A percentile compares a stretch with the other conserved stretches of the same genome.
Conservation (phyloP, 129 eudicot genomes). For the Mikania micrantha region DNA sequence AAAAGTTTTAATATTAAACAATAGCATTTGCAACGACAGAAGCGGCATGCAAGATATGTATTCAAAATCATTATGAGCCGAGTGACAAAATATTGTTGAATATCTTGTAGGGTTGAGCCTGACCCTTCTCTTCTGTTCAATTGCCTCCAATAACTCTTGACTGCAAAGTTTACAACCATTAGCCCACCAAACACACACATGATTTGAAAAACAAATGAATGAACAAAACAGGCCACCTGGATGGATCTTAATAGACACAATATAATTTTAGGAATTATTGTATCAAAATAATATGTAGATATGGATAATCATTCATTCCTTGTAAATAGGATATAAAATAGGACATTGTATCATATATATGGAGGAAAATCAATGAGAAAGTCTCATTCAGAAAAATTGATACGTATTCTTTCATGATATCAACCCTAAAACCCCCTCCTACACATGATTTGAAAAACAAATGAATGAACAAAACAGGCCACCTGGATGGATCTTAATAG, state of each 20-base stretch:
- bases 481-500: constrained; percentile 75
- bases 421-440: too few relatives aligned
- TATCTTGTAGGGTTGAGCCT: constrained; percentile 50
- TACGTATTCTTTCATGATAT: too few relatives aligned
- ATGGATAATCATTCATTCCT: too few relatives aligned
- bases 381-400: too few relatives aligned
- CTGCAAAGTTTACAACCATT: constrained; percentile 24
- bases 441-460: neutral
- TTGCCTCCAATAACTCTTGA: constrained; percentile 71
- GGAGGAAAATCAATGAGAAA: too few relatives aligned
- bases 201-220: neutral
- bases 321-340: too few relatives aligned
- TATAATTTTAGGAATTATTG: too few relatives aligned
- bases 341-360: too few relatives aligned
- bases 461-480: neutral
- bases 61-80: constrained; percentile 61
- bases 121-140: constrained; percentile 53
- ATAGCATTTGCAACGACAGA: neutral
- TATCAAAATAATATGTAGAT: too few relatives aligned
- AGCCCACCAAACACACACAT: constrained; percentile 6
- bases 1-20: neutral
- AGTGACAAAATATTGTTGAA: constrained; percentile 61
- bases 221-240: constrained; percentile 32
- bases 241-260: too few relatives aligned
- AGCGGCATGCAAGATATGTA: constrained; percentile 51